Evolutionary conservation across 805 yeast genomes (phyloP), one percentile per base, ranked within the genome.

Genomic region (Grigorovia jiainica): DNA sequence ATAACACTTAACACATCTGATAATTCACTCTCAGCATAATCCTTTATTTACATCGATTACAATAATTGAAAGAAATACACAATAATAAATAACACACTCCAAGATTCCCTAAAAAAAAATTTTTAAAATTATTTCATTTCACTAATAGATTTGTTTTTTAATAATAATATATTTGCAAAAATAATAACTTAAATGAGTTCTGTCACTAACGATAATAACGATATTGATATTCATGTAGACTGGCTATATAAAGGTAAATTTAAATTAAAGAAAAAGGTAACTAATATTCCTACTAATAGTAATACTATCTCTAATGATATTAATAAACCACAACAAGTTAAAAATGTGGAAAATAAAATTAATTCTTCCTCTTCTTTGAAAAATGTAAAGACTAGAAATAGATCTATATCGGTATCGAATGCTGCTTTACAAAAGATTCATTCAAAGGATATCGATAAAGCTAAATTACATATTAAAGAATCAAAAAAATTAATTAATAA

Each of bases 191-290:
- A 25, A 25, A 25, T 25, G 30, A 25, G n/a, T 25, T 25, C 30
- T 8, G 11, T 7, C n/a, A 25, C 10, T 8, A 25, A 9, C 11
- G 30, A 25, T 4, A 25, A 25, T 25, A 25, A 31, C 3, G 60
- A 51, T 34, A 51, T 57, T n/a, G 62, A 80, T 52, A 80, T 84
- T 38, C 89, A 84, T 50, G 89, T 82, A 8, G 92, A 82, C 53
- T 84, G 94, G 94, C 66, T 84, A 17, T 82, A 83, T 55, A 67
- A 86, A 50, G 87, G 87, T 13, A 79, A 79, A 55, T 77, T 78
- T 13, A 37, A 29, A 19, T 31, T 34, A 31, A 43, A 43, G 36
- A 43, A 34, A 27, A 31, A 41, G 2, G 11, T 33, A 7, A 19
- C 18, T 11, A 36, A 8, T 24, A 20, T 17, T 7, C 4, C 10